Conservation (phyloP, 2,329 filamentous ascomycete genomes). For the Lachnellula subtilissima region DNA sequence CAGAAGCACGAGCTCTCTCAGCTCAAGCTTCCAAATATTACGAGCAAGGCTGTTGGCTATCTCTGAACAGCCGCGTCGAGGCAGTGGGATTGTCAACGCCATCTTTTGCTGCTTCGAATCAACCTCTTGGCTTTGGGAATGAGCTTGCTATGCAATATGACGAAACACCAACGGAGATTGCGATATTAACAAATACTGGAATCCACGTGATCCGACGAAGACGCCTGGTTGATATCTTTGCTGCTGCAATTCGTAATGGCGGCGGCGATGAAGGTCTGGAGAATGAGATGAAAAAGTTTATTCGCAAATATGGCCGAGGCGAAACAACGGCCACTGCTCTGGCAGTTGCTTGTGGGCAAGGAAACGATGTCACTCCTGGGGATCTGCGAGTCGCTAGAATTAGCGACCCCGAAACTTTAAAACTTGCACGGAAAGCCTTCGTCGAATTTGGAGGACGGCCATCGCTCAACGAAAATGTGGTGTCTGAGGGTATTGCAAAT, state of each 20-base stretch:
- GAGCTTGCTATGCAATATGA: constrained; percentile 97
- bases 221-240: constrained; percentile 87
- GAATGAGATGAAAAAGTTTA: constrained; percentile 75
- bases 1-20: constrained; percentile 38
- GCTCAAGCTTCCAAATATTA: constrained; percentile 46
- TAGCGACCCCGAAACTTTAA: constrained; percentile 79
- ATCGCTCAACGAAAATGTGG: constrained; percentile 72
- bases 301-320: constrained; percentile 77
- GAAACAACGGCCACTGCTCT: constrained; percentile 88
- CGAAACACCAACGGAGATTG: constrained; percentile 73
- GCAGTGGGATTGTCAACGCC: constrained; percentile 73
- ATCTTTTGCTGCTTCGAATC: constrained; percentile 63
- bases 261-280: constrained; percentile 77
- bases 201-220: constrained; percentile 81
- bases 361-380: constrained; percentile 66
- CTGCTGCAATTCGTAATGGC: constrained; percentile 68
- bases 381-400: constrained; percentile 66
- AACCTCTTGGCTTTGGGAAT: constrained; percentile 81
- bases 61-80: constrained; percentile 68
- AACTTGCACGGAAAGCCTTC: constrained; percentile 79
- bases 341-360: constrained; percentile 92
- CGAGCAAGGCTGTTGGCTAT: constrained; percentile 77
- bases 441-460: constrained; percentile 90
- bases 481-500: constrained; percentile 53
- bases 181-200: constrained; percentile 85